A percentile compares a stretch with the other conserved stretches of the same genome.
These are phyloP conservation scores for Spergularia azorica DNA, from an alignment of 179 eudicot genomes.

Conservation along the genomic window DNA sequence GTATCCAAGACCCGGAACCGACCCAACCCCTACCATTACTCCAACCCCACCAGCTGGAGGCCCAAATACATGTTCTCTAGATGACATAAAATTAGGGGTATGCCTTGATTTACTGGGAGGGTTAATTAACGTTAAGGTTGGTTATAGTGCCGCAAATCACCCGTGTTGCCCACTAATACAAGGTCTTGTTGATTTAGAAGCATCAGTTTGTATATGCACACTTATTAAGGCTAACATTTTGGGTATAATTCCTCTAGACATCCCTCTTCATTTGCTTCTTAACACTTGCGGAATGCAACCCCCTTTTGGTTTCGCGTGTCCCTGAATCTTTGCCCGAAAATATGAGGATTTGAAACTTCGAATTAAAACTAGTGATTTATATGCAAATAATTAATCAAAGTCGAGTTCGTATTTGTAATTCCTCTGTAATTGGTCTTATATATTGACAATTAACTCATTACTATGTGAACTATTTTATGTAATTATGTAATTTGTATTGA, in stretches of 20 bases:
- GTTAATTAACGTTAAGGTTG: slow-evolving; percentile 30
- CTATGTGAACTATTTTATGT: no score
- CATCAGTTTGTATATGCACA: slow-evolving; percentile 60
- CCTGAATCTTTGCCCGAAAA: neutral
- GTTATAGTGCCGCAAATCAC: slow-evolving; percentile 36
- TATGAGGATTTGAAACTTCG: no score
- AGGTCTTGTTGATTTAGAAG: slow-evolving; percentile 51
- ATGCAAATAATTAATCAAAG: no score
- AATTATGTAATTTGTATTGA: no score
- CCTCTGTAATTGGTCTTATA: no score
- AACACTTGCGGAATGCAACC: slow-evolving; percentile 47
- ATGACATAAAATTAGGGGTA: slow-evolving; percentile 45
- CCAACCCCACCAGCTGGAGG: neutral
- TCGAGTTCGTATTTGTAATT: no score
- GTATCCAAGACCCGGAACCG: neutral
- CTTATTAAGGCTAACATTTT: slow-evolving; percentile 46
- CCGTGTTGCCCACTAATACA: slow-evolving; percentile 56
- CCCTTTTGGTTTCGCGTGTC: slow-evolving; percentile 31
- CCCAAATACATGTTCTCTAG: slow-evolving; percentile 40
- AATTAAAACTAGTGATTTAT: no score
- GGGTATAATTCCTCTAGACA: slow-evolving; percentile 42
- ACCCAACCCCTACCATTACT: neutral
- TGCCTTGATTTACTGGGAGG: slow-evolving; percentile 47
- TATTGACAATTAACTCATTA: no score
- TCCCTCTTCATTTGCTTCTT: slow-evolving; percentile 48